Base-by-base conservation (phyloP, 768 basidiomycete species). In the Suillus paluster region DNA sequence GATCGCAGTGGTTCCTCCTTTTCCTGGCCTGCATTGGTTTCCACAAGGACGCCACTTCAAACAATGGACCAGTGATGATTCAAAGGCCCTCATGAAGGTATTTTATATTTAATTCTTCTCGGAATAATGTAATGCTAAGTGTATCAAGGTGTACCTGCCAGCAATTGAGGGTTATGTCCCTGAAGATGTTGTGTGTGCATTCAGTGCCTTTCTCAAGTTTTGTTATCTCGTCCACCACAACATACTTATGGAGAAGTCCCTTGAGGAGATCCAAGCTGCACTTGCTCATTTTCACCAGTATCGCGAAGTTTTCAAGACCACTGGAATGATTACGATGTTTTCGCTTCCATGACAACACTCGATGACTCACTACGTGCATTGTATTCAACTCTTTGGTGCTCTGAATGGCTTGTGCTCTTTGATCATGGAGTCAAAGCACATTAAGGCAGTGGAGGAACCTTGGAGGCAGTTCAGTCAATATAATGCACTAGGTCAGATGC, bases 331-430 rank as follows among this genome's bases (percentile, higher is more conserved):
- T 9, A 44, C 62, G 11, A 61, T 62, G 1, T 70, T 73, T 49
- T 67, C 61, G 6, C 65, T 76, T 2, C 76, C 74, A 1, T 64
- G 69, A 1, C 76, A 78, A 54, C 76, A 77, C 48, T 67, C 73
- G 0, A 63, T 78, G 14, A 17, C 54, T 2, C 76, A 78, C 46
- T 78, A 76, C 46, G 10, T 8, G 1, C 30, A 33, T 7, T 49
- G 65, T 3, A 74, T 75, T 46, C 50, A 34, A 7, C 34, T 63
- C 12, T 78, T 75, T 63, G 75, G 71, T 19, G 67, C 73, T 14
- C 76, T 70, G 6, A 76, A 76, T 59, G 74, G 76, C 3, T 68
- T 77, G 7, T 76, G 77, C 59, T 73, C 71, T 0, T 78, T 73
- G 12, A 77, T 77, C 30, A 78, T 73, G 0, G 75, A 78, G 44